These are phyloP conservation scores for Apiotrichum siamense DNA, from an alignment of 1,284 basidiomycete genomes.

Conservation along the genomic window DNA sequence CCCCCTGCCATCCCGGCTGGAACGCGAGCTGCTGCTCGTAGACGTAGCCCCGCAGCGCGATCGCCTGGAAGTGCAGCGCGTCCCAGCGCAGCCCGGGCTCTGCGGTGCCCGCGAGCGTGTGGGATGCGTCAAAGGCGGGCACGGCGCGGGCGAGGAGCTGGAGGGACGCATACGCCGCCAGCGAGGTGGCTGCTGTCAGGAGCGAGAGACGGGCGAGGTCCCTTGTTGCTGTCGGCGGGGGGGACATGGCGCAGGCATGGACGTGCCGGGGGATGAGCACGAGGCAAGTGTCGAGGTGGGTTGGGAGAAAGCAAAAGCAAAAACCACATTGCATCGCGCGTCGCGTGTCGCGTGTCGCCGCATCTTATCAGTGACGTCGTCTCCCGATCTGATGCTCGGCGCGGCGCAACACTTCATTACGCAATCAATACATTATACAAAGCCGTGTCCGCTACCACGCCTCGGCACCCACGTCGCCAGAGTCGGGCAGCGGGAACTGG, in stretches of 20 bases:
- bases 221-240: no score
- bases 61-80: constrained; percentile 66
- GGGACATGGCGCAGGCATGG: no score
- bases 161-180: constrained; percentile 19
- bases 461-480: constrained; percentile 42
- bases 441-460: constrained; percentile 41
- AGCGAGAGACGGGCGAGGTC: neutral
- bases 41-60: constrained; percentile 58
- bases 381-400: no score
- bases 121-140: constrained; percentile 34
- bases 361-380: no score
- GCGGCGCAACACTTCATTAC: no score
- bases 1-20: constrained; percentile 61
- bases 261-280: no score
- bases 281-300: no score
- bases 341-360: no score
- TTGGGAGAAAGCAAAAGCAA: no score
- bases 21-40: constrained; percentile 88
- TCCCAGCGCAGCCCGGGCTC: constrained; percentile 71
- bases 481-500: constrained; percentile 39
- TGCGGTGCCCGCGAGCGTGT: constrained; percentile 1
- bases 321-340: no score
- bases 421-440: no score
- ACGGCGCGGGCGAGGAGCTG: constrained; percentile 9
- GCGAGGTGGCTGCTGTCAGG: neutral